These are phyloP conservation scores for Cladosporium sp. DNA, from an alignment of 2,329 filamentous ascomycete species.

Conservation along the genomic window DNA sequence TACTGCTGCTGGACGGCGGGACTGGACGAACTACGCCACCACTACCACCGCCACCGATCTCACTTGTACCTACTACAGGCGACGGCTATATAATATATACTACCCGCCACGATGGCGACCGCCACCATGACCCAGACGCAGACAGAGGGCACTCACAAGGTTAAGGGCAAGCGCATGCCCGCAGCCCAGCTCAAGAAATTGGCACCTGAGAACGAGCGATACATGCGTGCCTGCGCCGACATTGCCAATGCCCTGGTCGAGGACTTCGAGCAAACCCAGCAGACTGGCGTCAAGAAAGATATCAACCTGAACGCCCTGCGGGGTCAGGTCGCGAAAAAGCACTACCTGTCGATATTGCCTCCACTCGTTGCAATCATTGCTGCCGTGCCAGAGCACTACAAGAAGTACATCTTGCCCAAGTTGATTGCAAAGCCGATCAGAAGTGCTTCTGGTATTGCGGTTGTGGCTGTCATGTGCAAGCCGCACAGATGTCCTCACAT, in stretches of 20 bases:
- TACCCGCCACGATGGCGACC: constrained; percentile 45
- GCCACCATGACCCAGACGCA: constrained; percentile 65
- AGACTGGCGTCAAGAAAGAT: constrained; percentile 75
- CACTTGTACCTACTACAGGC: background rate
- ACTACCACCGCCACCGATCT: background rate
- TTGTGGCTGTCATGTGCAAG: constrained; percentile 99
- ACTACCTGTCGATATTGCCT: constrained; percentile 82
- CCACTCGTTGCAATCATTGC: constrained; percentile 96
- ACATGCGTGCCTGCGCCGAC: constrained; percentile 90
- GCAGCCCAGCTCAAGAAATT: constrained; percentile 59
- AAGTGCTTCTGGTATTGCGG: constrained; percentile 94
- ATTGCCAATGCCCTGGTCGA: constrained; percentile 93
- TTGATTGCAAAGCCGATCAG: constrained; percentile 95
- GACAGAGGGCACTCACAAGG: constrained; percentile 51
- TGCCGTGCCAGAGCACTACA: constrained; percentile 98
- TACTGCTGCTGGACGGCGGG: constrained; percentile 4
- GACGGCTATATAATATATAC: background rate
- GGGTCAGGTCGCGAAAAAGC: constrained; percentile 87
- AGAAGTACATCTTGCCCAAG: constrained; percentile 97
- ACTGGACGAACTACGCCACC: background rate
- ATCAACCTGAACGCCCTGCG: constrained; percentile 90
- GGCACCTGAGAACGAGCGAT: constrained; percentile 90
- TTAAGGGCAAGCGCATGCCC: constrained; percentile 58
- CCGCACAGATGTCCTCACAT: constrained; percentile 97
- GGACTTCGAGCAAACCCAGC: constrained; percentile 81